Conservation (phyloP, 495 filamentous ascomycete species). For the Margaritispora aquatica region DNA sequence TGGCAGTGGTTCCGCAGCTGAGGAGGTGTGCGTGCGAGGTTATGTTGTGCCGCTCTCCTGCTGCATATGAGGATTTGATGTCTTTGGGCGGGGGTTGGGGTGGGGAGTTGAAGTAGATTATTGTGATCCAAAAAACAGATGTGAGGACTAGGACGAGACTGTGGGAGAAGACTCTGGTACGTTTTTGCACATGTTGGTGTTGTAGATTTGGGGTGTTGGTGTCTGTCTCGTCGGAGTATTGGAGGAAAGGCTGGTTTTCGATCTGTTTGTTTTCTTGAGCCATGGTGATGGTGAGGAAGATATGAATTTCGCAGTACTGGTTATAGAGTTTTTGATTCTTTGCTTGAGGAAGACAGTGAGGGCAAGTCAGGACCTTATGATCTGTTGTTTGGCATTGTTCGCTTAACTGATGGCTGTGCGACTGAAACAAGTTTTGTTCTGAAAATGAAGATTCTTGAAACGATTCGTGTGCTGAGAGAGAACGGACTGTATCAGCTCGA, state of each 20-base stretch:
- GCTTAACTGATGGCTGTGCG: background rate
- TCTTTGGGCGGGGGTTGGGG: background rate
- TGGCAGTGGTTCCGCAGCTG: conserved; percentile 1
- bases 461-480: no score
- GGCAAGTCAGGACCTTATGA: background rate
- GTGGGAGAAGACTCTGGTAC: background rate
- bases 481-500: no score
- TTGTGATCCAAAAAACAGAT: background rate
- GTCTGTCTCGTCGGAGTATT: background rate
- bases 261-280: background rate
- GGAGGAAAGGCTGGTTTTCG: conserved; percentile 1
- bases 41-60: background rate
- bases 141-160: background rate
- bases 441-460: no score
- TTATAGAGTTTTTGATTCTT: background rate
- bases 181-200: background rate
- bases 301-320: no score
- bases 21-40: background rate
- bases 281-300: background rate
- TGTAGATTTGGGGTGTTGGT: background rate
- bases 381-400: background rate
- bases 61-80: background rate
- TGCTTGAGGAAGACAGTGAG: background rate
- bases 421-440: background rate
- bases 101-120: background rate